phyloP scores from a whole-genome alignment of 2,329 filamentous ascomycete genomes.

The Colletotrichum tropicicola region DNA sequence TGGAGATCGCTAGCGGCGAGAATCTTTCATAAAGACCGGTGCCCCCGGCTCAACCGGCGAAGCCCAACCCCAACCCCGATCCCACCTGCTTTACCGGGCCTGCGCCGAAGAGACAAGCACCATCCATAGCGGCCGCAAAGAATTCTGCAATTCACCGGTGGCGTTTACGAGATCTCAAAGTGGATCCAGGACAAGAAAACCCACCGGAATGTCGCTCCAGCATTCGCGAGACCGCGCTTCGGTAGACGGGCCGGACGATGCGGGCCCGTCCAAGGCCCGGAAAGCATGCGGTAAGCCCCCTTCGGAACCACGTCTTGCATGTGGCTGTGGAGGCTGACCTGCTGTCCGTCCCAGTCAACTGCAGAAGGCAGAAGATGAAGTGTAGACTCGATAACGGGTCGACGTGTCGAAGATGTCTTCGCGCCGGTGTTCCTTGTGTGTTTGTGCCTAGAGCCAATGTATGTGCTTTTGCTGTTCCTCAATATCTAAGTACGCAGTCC shows the following conservation, averaged over 20 bases:
- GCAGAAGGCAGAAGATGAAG: slow-evolving; percentile 45
- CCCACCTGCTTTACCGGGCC: slow-evolving; percentile 14
- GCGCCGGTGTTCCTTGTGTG: slow-evolving; percentile 46
- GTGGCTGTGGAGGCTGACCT: slow-evolving; percentile 13
- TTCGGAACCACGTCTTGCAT: background rate
- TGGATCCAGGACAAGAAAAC: background rate
- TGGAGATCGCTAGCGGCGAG: background rate
- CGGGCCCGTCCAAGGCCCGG: slow-evolving; percentile 37
- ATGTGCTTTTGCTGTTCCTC: slow-evolving; percentile 31
- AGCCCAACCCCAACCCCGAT: background rate
- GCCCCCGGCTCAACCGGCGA: slow-evolving; percentile 28
- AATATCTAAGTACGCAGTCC: background rate
- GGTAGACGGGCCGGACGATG: slow-evolving; percentile 7
- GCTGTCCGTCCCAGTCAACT: slow-evolving; percentile 35
- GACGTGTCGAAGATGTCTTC: slow-evolving; percentile 43
- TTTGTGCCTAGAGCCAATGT: slow-evolving; percentile 51
- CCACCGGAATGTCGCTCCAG: background rate
- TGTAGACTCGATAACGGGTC: slow-evolving; percentile 44
- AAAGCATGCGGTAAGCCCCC: slow-evolving; percentile 40
- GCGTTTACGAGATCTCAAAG: background rate
- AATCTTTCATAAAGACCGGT: slow-evolving; percentile 12
- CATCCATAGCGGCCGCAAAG: no score
- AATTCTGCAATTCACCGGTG: background rate
- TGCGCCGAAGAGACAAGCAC: background rate
- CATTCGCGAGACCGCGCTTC: background rate